Evolutionary conservation across 805 yeast genomes (phyloP).

Genomic region (Barnettozyma wickerhamii): DNA sequence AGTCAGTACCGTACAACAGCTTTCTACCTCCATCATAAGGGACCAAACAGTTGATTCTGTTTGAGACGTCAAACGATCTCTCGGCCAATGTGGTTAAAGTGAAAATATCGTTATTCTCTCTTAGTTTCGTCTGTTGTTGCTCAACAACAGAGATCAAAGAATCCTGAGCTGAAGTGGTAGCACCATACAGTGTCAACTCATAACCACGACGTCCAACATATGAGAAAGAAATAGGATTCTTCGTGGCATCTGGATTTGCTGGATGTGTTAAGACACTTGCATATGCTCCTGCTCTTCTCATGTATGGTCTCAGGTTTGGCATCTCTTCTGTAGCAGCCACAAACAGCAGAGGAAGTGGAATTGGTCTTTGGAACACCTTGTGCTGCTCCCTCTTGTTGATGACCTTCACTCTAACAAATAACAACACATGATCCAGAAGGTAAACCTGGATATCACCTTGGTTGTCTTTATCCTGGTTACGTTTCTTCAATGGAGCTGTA

Average conservation of each 20-base stretch:
- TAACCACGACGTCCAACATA: conserved; percentile 47
- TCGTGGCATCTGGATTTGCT: conserved; percentile 22
- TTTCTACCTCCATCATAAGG: conserved; percentile 95
- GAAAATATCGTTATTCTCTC: conserved; percentile 72
- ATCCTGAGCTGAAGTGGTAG: conserved; percentile 56
- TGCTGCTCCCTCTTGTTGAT: conserved; percentile 89
- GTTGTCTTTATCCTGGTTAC: conserved; percentile 67
- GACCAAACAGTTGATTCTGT: conserved; percentile 84
- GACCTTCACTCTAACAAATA: conserved; percentile 80
- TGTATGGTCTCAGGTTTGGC: conserved; percentile 49
- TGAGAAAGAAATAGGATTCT: conserved; percentile 43
- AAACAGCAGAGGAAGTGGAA: conserved; percentile 72
- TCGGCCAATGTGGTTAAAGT: conserved; percentile 72
- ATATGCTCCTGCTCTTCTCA: conserved; percentile 31
- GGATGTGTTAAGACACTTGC: conserved; percentile 24
- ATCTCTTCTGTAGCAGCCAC: conserved; percentile 75
- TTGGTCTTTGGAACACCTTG: conserved; percentile 86
- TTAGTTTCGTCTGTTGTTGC: conserved; percentile 70
- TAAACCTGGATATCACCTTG: conserved; percentile 83
- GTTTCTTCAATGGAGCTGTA: conserved; percentile 70
- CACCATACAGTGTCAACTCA: conserved; percentile 39
- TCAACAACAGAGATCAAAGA: conserved; percentile 76
- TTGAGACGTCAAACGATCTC: conserved; percentile 64
- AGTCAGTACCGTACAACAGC: conserved; percentile 84
- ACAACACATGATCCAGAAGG: conserved; percentile 79